Conservation (phyloP, 352 stramenopile species). For the Ophiocytium majus region DNA sequence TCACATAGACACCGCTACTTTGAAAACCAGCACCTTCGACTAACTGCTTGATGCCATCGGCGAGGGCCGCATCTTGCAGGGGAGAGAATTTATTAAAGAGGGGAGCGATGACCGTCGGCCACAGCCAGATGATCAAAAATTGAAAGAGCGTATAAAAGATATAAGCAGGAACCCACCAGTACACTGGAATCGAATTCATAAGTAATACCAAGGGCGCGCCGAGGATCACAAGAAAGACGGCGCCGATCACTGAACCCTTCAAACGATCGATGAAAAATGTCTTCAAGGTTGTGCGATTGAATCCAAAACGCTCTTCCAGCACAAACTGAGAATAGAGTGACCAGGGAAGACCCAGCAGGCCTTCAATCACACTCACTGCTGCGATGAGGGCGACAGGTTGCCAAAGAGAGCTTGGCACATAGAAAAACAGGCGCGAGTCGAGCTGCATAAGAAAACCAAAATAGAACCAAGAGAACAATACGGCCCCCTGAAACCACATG, state of each 20-base stretch:
- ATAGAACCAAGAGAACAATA: background rate
- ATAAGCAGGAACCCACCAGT: background rate
- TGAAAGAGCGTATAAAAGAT: background rate
- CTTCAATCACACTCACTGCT: too few species aligned
- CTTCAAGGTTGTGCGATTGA: background rate
- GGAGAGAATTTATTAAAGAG: slow-evolving; percentile 9
- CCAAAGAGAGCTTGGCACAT: too few species aligned
- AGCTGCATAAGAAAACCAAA: background rate
- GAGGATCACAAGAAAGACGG: background rate
- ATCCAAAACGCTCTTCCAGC: background rate
- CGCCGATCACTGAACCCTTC: background rate
- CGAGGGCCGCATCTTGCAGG: background rate
- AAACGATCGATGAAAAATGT: background rate
- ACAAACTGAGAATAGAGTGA: slow-evolving; percentile 2
- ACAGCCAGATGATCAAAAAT: background rate
- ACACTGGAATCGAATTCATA: background rate
- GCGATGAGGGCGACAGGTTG: too few species aligned
- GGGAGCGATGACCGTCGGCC: background rate
- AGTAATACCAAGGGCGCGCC: background rate
- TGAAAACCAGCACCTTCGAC: background rate
- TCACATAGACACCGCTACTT: background rate
- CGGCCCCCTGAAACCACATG: background rate
- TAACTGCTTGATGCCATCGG: background rate
- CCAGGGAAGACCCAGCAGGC: background rate
- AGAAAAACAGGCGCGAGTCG: too few species aligned